Conservation (phyloP, 2,329 filamentous ascomycete genomes). For the Neurospora crassa region DNA sequence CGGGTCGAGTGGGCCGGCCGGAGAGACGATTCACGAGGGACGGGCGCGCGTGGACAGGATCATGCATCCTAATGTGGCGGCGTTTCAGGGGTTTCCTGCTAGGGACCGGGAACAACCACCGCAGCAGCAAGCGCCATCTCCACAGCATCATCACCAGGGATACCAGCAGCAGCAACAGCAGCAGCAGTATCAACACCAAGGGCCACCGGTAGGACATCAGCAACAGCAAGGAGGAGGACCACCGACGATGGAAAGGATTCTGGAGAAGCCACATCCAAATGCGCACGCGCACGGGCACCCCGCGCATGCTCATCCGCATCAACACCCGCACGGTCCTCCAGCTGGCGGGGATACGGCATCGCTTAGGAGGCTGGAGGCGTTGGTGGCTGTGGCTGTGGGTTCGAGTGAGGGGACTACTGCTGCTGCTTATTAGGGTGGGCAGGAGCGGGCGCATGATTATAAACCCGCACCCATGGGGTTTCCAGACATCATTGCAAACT, state of each 20-base stretch:
- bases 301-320: background rate
- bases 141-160: slow-evolving; percentile 9
- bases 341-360: slow-evolving; percentile 29
- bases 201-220: background rate
- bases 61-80: slow-evolving; percentile 46
- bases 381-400: slow-evolving; percentile 51
- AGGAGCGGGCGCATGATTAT: background rate
- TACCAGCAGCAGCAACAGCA: slow-evolving; percentile 20
- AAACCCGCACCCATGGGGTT: background rate
- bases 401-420: slow-evolving; percentile 36
- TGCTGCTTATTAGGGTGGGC: slow-evolving; percentile 14
- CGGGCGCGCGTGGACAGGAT: slow-evolving; percentile 42
- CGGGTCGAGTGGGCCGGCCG: slow-evolving; percentile 29
- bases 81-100: slow-evolving; percentile 41
- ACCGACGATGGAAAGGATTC: slow-evolving; percentile 13
- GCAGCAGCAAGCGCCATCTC: slow-evolving; percentile 17
- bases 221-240: background rate
- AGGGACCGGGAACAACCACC: slow-evolving; percentile 21
- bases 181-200: slow-evolving; percentile 5
- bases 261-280: slow-evolving; percentile 11
- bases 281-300: background rate
- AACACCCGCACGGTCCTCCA: slow-evolving; percentile 2
- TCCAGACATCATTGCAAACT: slow-evolving; percentile 1
- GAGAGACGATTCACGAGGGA: slow-evolving; percentile 28
- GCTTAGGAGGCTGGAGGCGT: slow-evolving; percentile 48